Conservation (phyloP, 2,329 filamentous ascomycete genomes). For the Penicillium crustosum region DNA sequence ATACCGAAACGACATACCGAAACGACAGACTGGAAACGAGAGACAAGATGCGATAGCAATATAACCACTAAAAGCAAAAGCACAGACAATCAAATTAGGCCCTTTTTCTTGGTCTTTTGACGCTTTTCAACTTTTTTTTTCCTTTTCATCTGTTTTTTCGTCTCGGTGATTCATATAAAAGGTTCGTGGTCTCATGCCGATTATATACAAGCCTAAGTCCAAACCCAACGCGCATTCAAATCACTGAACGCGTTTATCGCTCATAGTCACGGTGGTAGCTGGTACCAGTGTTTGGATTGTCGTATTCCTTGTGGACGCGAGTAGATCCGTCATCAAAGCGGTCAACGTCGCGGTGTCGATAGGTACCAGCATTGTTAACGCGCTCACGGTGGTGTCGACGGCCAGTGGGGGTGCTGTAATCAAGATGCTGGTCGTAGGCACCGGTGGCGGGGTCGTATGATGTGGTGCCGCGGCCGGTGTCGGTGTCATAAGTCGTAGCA, state of each 20-base stretch:
- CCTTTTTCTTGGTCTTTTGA: not conserved
- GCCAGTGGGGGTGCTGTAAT: slow-evolving; percentile 29
- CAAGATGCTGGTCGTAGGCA: slow-evolving; percentile 38
- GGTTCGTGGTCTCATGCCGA: slow-evolving; percentile 14
- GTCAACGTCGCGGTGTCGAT: slow-evolving; percentile 37
- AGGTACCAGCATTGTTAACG: slow-evolving; percentile 30
- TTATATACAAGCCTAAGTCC: slow-evolving; percentile 12
- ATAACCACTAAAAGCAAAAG: slow-evolving; percentile 4
- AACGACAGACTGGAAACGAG: not conserved
- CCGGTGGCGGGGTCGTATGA: slow-evolving; percentile 28
- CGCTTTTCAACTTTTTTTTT: slow-evolving; percentile 6
- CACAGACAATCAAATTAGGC: not conserved
- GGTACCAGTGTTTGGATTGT: slow-evolving; percentile 36
- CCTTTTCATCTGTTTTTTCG: slow-evolving; percentile 8
- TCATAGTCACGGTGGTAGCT: slow-evolving; percentile 37
- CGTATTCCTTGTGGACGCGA: slow-evolving; percentile 35
- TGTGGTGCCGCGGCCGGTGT: slow-evolving; percentile 30
- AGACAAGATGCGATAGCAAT: not conserved
- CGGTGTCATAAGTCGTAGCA: slow-evolving; percentile 23
- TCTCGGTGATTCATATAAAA: not conserved
- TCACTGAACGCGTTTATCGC: not conserved
- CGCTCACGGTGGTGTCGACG: slow-evolving; percentile 35
- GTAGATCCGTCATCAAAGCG: slow-evolving; percentile 30
- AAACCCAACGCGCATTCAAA: slow-evolving; percentile 3
- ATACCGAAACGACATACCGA: not conserved